Conservation (phyloP, 1,139 yeast genomes). For the Zygoascus meyerae region DNA sequence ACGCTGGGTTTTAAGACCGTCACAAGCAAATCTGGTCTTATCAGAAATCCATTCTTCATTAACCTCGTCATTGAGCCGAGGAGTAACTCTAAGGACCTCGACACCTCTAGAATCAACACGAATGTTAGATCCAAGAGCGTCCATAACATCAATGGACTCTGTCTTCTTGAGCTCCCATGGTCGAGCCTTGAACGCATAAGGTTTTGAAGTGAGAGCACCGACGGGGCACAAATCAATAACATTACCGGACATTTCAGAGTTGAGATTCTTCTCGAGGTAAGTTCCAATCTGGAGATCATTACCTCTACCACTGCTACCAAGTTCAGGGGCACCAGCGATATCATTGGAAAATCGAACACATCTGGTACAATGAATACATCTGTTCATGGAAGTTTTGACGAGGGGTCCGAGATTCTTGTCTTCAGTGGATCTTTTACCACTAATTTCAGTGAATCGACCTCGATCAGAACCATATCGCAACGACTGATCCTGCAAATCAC, state of each 20-base stretch:
- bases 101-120: conserved; percentile 85
- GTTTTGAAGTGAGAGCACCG: conserved; percentile 86
- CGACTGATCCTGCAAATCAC: conserved; percentile 87
- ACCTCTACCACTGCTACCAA: conserved; percentile 87
- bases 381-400: conserved; percentile 85
- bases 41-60: conserved; percentile 93
- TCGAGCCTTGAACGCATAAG: conserved; percentile 85
- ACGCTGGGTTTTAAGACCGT: conserved; percentile 82
- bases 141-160: conserved; percentile 80
- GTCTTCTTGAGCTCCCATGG: conserved; percentile 94
- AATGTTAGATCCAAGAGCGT: conserved; percentile 76
- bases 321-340: conserved; percentile 89
- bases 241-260: conserved; percentile 83
- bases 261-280: conserved; percentile 76
- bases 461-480: conserved; percentile 81
- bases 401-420: conserved; percentile 88
- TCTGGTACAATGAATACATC: conserved; percentile 91
- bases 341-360: conserved; percentile 89
- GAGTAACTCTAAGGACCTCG: conserved; percentile 84
- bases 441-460: conserved; percentile 75
- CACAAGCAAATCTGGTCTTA: conserved; percentile 80
- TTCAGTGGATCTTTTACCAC: conserved; percentile 86
- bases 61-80: conserved; percentile 79
- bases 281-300: conserved; percentile 91
- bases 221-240: conserved; percentile 88